Conservation (phyloP, 768 basidiomycete genomes). For the Tephrocybe sp. region DNA sequence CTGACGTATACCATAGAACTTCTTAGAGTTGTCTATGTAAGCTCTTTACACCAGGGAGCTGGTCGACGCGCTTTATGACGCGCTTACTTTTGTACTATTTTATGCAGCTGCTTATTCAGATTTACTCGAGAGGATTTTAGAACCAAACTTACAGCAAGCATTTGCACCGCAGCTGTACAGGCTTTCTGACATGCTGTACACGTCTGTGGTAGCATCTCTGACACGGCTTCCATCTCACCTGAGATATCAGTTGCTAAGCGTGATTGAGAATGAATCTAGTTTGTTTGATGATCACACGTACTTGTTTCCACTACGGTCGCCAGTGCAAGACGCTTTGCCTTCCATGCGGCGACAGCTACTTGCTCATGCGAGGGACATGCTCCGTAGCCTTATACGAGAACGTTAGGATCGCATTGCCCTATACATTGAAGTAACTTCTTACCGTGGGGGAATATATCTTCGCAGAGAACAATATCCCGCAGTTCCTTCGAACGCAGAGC, state of each 20-base stretch:
- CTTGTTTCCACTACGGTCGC: constrained; percentile 51
- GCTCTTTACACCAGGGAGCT: constrained; percentile 30
- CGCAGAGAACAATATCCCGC: constrained; percentile 47
- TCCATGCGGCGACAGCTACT: constrained; percentile 47
- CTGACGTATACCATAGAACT: constrained; percentile 8
- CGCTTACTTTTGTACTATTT: constrained; percentile 62
- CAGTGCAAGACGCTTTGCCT: constrained; percentile 42
- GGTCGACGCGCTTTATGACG: constrained; percentile 49
- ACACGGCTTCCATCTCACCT: constrained; percentile 59
- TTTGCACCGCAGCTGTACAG: constrained; percentile 59
- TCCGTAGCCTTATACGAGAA: constrained; percentile 47
- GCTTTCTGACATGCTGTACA: constrained; percentile 61
- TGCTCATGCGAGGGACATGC: constrained; percentile 51
- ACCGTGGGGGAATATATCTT: constrained; percentile 73
- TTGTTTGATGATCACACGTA: constrained; percentile 22
- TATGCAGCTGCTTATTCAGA: constrained; percentile 4
- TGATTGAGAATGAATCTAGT: constrained; percentile 3
- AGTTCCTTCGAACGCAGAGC: constrained; percentile 51
- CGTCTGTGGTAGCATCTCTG: constrained; percentile 34
- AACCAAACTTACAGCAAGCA: constrained; percentile 55
- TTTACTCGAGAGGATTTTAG: neutral
- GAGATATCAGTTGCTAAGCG: constrained; percentile 59
- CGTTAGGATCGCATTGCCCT: constrained; percentile 6
- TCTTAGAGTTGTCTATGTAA: constrained; percentile 9
- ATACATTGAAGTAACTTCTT: constrained; percentile 8